Evolutionary conservation across 75 land plant species (phyloP), one percentile per base, ranked within the genome.

Genomic region (Sequoia sempervirens): DNA sequence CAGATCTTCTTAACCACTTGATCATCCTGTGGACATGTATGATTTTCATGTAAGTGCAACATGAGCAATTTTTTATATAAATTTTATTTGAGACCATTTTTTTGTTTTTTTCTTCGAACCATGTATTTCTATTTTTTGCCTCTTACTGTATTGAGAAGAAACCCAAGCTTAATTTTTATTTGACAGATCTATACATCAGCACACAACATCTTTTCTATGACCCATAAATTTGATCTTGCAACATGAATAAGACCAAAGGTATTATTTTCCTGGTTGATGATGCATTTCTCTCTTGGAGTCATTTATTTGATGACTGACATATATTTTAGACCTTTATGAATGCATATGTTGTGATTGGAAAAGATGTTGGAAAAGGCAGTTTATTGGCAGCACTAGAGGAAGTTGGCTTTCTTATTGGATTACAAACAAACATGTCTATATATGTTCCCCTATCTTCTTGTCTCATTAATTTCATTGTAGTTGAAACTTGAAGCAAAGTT

Each of bases 11-110:
- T 68, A 15, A 6, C 84, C 45, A 82, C 86, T 97, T 84, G 92
- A 97, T 84, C 99, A 97, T 89, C 96, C 95, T 7, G 97, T 96
- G 61, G 96, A 97, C 86, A 61, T 88, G 12, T 97, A 97, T 89
- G 99, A 97, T 85, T 95, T 86, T 85, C 97, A 95, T 92, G 99
- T 97, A 91, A 84, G 87, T 43, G 14, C 81, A 34, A 75, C 10
- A 11, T 68, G 12, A 50, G 0, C 12, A 12, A 50, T 4, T 10
- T 50, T 50, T 50, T 50, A 50, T 50, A 50, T 50, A 50, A 50
- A 50, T 4, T 1, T 50, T 50, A 50, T 50, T 50, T 50, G 52
- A 50, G 9, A 50, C 52, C 52, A 50, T 4, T 12, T 50, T 34
- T 50, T 4, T 50, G n/a, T n/a, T n/a, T 4, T 12, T 50, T 50